Base-by-base conservation (phyloP, 2,329 filamentous ascomycete species). In the Fusarium sp. region DNA sequence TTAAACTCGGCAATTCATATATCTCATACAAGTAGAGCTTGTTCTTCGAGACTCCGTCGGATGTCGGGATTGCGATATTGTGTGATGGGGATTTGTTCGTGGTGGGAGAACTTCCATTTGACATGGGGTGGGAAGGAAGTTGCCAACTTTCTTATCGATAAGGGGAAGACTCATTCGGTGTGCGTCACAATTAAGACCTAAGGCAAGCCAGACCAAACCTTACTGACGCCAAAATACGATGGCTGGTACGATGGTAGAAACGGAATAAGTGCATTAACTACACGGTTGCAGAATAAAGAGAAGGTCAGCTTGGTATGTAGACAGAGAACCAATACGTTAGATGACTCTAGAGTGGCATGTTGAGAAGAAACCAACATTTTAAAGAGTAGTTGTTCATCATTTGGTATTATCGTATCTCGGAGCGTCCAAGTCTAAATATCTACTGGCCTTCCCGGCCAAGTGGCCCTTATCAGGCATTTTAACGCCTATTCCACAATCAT, bases 141-240 rank as follows among this genome's bases (percentile, higher is more conserved):
- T 60, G 51, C 67, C 66, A 69, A 68, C 60, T 71, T 69, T 53
- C 70, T 76, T 76, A 76, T 76, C 74, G 74, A 76, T 76, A 75
- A 74, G 67, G 46, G 4, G 17, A 40, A 6, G 39, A 24, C 32
- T 49, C 40, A 21, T 32, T 61, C 15, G 20, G 44, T 57, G 39
- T 63, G 60, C 58, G 60, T 63, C 58, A 63, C 58, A 36, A 36
- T 36, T 36, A 17, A 36, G 34, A 36, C 34, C 34, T 36, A 32
- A 32, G 30, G 11, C 30, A 32, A 52, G 36, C 21, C 14, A 24
- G 10, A 28, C 17, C 15, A n/a, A 19, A 36, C 34, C 34, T 36
- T 19, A 21, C 23, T 52, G 24, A 30, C 21, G 49, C 39, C 46
- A 46, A 52, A 52, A 21, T 26, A 20, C 23, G 38, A 39, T 49